Percentiles rank a stretch among this genome's conserved stretches.
These are phyloP conservation scores for Sugiyamaella castrensis DNA, from an alignment of 1,139 yeast genomes.

Conservation along the genomic window DNA sequence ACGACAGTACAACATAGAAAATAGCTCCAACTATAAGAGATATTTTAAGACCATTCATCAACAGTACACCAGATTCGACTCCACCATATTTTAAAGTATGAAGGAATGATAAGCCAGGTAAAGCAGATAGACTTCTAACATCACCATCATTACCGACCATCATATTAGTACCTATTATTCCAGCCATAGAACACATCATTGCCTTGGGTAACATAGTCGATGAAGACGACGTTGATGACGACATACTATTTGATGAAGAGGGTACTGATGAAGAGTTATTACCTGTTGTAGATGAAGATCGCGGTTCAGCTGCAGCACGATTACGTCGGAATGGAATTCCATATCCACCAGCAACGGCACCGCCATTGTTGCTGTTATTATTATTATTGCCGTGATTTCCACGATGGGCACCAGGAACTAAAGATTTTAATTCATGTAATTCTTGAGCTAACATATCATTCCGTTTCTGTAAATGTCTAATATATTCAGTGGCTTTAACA, in stretches of 20 bases:
- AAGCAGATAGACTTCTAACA: slow-evolving; percentile 33
- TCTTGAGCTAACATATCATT: slow-evolving; percentile 58
- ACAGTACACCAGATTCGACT: slow-evolving; percentile 17
- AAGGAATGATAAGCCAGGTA: slow-evolving; percentile 30
- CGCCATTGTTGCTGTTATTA: background rate
- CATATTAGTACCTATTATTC: slow-evolving; percentile 39
- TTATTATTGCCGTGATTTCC: background rate
- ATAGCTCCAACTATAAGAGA: slow-evolving; percentile 33
- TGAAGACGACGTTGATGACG: slow-evolving; percentile 10
- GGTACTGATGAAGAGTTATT: background rate
- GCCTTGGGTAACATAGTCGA: slow-evolving; percentile 30
- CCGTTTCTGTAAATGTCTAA: slow-evolving; percentile 72
- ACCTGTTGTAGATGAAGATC: background rate
- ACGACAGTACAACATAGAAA: slow-evolving; percentile 31
- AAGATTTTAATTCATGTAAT: slow-evolving; percentile 42
- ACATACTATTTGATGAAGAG: background rate
- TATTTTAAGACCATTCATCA: slow-evolving; percentile 27
- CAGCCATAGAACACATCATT: slow-evolving; percentile 41
- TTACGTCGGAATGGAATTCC: background rate
- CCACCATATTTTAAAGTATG: slow-evolving; percentile 18
- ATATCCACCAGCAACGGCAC: background rate
- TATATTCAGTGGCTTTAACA: slow-evolving; percentile 87
- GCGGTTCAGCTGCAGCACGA: background rate
- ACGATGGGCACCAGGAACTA: background rate
- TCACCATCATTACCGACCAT: slow-evolving; percentile 29